Base-by-base conservation (phyloP, 75 land plant genomes). In the Azolla pinnata region DNA sequence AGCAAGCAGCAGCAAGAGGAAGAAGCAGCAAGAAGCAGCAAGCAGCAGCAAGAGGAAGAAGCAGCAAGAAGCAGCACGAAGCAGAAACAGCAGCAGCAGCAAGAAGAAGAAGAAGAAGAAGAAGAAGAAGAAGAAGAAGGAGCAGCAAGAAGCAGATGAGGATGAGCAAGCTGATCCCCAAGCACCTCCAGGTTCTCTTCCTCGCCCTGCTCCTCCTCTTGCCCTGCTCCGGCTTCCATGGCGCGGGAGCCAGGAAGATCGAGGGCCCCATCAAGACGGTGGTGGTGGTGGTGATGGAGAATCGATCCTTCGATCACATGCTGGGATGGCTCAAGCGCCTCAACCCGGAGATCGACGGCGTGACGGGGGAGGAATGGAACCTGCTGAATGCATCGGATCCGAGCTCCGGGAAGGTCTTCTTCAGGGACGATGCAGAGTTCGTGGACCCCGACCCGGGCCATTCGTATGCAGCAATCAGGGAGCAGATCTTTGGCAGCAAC, bases 231-330 rank as follows among this genome's bases (percentile, higher is more conserved):
- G 57, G 46, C 24, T 38, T 20, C 2, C 2, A 4, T 2, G 20
- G 56, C 57, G 64, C 53, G 50, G 46, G 44, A 28, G 46, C 56
- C 63, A 74, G 64, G 57, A 50, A 76, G 50, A 74, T 82, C 67
- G 33, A 73, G 28, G 85, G 90, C 30, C 99, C 96, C 23, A 90
- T 95, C 70, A 95, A 95, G 64, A 90, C 91, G 59, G 51, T 95
- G 14, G 99, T 95, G 17, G 78, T 95, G 26, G 45, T 95, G 47
- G 91, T 95, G 29, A 89, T 88, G 99, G 99, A 95, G 69, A 95
- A 95, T 57, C 76, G 99, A 54, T 95, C 99, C 45, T 95, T 95
- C 64, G 99, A 95, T 61, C 99, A 95, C 66, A 80, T 95, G 65
- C 68, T 95, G n/a, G 99, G 99, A 8, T 95, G 99, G 99, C 78